Evolutionary conservation across 257 asterid species (phyloP), one percentile per base, ranked within the genome.

Genomic region (Verbascum thapsus): DNA sequence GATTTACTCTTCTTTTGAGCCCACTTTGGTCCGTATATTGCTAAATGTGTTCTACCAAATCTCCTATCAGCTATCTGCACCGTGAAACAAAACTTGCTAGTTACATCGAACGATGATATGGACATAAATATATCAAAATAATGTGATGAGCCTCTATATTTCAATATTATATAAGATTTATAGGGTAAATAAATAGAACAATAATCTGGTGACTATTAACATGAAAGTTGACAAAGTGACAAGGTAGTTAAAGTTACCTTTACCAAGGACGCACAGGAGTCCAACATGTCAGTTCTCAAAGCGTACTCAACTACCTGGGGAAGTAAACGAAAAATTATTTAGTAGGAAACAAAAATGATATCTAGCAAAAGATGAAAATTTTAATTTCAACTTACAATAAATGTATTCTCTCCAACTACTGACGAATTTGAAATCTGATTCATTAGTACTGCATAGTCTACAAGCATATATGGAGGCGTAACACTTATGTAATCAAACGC

Each of bases 1-100:
- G 40, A 16, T 52, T 74, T 75, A 68, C 76, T 83, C 78, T 79
- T 85, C 81, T 87, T 94, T 53, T 82, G 86, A 40, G 97, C 95
- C 97, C 97, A 94, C 26, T 66, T 77, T 39, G 99, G 99, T 74
- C 99, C 99, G 49, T 94, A 94, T 84, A 94, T 82, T 9, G 92
- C 99, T 15, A 94, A 77, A 75, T 87, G 83, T 1, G 99, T 94
- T 71, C 99, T 84, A n/a, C 99, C 97, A 84, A 94, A 90, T 68
- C 96, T 67, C 78, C 97, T 77, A 78, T 90, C 99, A 73, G 97
- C 86, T 79, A 94, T 84, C 99, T 94, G 83, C 78, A 66, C 32
- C 54, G 16, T 69, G n/a, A 44, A 15, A 47, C 8, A 50, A 41
- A 42, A 32, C 15, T 53, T 12, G 20, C 42, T 15, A 10, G 30